These are phyloP conservation scores for Leccinum solheimii DNA, from an alignment of 1,284 basidiomycete species.

Conservation along the genomic window DNA sequence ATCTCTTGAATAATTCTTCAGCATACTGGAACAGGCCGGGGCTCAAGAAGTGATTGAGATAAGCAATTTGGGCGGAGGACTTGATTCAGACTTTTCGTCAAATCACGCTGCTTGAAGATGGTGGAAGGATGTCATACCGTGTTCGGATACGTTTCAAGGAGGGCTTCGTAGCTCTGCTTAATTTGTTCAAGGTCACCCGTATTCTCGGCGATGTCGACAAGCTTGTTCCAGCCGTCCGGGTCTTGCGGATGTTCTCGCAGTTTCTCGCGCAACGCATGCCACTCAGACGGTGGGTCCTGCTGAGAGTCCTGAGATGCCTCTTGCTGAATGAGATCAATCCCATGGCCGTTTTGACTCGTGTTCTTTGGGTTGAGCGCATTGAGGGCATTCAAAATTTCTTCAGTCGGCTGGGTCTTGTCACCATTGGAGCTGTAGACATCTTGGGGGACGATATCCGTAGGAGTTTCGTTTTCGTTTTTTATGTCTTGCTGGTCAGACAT, in stretches of 20 bases:
- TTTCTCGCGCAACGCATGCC: conserved; percentile 46
- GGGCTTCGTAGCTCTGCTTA: conserved; percentile 64
- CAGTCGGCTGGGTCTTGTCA: conserved; percentile 41
- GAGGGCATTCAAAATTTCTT: conserved; percentile 43
- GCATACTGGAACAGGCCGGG: conserved; percentile 67
- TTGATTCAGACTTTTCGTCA: conserved; percentile 37
- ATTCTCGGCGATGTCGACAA: conserved; percentile 59
- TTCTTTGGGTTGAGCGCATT: conserved; percentile 38
- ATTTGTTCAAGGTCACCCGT: conserved; percentile 63
- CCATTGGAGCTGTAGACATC: conserved; percentile 27
- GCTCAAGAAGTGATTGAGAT: conserved; percentile 77
- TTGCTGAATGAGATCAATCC: conserved; percentile 25
- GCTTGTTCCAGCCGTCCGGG: conserved; percentile 59
- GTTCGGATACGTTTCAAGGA: conserved; percentile 68
- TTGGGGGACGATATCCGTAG: conserved; percentile 30
- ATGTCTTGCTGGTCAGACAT: conserved; percentile 40
- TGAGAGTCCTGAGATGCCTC: conserved; percentile 23
- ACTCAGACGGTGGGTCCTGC: conserved; percentile 46
- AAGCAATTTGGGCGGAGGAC: conserved; percentile 78
- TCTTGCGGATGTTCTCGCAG: conserved; percentile 55
- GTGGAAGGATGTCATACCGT: conserved; percentile 45
- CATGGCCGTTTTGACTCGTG: conserved; percentile 32
- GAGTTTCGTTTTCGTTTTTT: conserved; percentile 27
- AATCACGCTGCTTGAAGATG: conserved; percentile 25
- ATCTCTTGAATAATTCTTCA: conserved; percentile 79